Evolutionary conservation across 202 grass and related monocot genomes (phyloP).

Genomic region (Zoysia matrella): DNA sequence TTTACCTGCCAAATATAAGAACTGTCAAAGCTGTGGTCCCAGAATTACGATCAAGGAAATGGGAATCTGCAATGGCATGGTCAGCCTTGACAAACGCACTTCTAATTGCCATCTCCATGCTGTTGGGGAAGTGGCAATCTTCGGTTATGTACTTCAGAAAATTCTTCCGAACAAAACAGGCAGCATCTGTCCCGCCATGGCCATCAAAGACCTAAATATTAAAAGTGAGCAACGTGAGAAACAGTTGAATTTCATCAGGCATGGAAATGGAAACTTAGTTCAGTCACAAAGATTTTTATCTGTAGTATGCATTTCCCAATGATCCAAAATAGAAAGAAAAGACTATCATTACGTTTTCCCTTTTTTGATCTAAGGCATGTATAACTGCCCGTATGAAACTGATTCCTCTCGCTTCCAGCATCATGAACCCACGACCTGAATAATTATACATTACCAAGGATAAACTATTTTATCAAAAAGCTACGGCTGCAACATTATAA

Average conservation of each 20-base stretch:
- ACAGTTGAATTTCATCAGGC: background rate
- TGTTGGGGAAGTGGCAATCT: slow-evolving; percentile 77
- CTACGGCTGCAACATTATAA: slow-evolving; percentile 29
- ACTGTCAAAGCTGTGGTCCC: slow-evolving; percentile 86
- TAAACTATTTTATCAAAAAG: slow-evolving; percentile 35
- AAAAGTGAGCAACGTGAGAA: background rate
- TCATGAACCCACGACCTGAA: slow-evolving; percentile 28
- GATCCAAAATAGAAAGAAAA: slow-evolving; percentile 15
- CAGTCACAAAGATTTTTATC: background rate
- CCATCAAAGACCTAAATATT: slow-evolving; percentile 90
- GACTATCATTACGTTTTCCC: background rate
- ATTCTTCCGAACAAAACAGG: slow-evolving; percentile 80
- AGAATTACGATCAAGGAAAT: slow-evolving; percentile 76
- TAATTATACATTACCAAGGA: slow-evolving; percentile 31
- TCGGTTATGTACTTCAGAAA: slow-evolving; percentile 88
- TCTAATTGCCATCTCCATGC: slow-evolving; percentile 69
- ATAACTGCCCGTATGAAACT: slow-evolving; percentile 19
- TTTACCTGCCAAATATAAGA: slow-evolving; percentile 78
- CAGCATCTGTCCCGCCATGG: slow-evolving; percentile 87
- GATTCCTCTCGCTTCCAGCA: slow-evolving; percentile 43
- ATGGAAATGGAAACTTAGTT: background rate
- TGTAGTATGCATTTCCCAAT: slow-evolving; percentile 4
- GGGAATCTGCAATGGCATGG: slow-evolving; percentile 81
- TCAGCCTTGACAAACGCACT: slow-evolving; percentile 85
- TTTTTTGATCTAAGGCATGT: background rate